Base-by-base conservation (phyloP, 108 stramenopile species). In the Fragilaria crotonensis region DNA sequence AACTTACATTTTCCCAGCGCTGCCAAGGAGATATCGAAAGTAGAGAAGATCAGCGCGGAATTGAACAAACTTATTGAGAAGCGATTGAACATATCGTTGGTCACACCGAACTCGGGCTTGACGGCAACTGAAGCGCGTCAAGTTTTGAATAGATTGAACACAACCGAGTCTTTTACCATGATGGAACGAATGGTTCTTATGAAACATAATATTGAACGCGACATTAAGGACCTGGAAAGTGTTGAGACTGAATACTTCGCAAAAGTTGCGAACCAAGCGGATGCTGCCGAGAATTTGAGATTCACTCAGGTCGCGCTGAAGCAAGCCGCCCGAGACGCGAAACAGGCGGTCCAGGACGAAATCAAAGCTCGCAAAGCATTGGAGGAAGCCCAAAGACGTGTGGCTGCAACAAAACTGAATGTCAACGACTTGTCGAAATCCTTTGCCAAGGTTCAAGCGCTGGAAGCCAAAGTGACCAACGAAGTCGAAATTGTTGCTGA, bases 1-100 rank as follows among this genome's bases (percentile, higher is more conserved):
- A n/a, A n/a, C n/a, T n/a, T n/a, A n/a, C n/a, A n/a, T n/a, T n/a
- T n/a, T n/a, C n/a, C n/a, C n/a, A n/a, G n/a, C n/a, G n/a, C n/a
- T 33, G 31, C 47, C 31, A 65, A 49, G 26, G 5, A 18, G 25
- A 53, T 25, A 0, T 48, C 29, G 17, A 68, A 53, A 62, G 71
- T 70, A 14, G 71, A 72, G 25, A 57, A 64, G 45, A 36, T 67
- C 27, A 58, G 61, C 18, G 27, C 52, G 3, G 71, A 72, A 56
- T 64, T 70, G 27, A 28, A 60, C 21, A 23, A 45, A 4, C 19
- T 48, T 22, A 57, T 69, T 4, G 61, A 63, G 3, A 62, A 69
- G 60, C 30, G 75, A 30, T 47, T 76, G 54, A 56, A 65, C 21
- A 62, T 76, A 3, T 62, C 67, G 25, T 55, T 76, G 27, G 52